These are phyloP conservation scores for Malassezia brasiliensis DNA, from an alignment of 1,284 basidiomycete species.

Conservation along the genomic window DNA sequence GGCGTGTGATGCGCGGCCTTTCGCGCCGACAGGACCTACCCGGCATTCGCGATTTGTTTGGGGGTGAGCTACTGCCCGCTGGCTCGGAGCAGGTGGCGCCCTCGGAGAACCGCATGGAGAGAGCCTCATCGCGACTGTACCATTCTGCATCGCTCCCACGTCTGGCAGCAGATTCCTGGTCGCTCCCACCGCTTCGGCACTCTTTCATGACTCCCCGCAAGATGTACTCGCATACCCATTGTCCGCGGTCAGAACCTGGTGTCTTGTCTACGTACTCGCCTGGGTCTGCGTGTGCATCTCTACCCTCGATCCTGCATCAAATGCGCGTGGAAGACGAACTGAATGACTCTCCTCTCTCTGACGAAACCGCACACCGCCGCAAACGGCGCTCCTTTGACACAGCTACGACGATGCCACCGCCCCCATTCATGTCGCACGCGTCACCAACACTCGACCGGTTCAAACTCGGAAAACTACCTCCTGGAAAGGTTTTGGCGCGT, in stretches of 20 bases:
- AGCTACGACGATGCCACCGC: too few species aligned
- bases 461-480: too few species aligned
- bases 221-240: background rate
- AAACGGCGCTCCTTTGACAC: background rate
- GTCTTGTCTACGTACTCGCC: background rate
- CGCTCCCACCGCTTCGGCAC: background rate
- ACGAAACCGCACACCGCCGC: background rate
- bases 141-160: background rate
- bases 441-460: too few species aligned
- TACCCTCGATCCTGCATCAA: background rate
- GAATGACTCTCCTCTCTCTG: background rate
- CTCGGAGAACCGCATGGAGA: background rate
- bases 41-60: conserved; percentile 8
- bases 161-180: background rate
- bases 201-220: background rate
- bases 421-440: too few species aligned
- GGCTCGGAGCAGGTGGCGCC: too few species aligned
- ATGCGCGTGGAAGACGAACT: conserved; percentile 3
- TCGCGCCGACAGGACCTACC: background rate
- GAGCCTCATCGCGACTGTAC: background rate
- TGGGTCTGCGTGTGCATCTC: background rate
- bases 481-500: too few species aligned
- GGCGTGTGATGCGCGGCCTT: background rate
- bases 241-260: background rate
- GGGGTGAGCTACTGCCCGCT: background rate